These are phyloP conservation scores for Talaromyces borbonicus DNA, from an alignment of 495 filamentous ascomycete genomes.

Conservation along the genomic window DNA sequence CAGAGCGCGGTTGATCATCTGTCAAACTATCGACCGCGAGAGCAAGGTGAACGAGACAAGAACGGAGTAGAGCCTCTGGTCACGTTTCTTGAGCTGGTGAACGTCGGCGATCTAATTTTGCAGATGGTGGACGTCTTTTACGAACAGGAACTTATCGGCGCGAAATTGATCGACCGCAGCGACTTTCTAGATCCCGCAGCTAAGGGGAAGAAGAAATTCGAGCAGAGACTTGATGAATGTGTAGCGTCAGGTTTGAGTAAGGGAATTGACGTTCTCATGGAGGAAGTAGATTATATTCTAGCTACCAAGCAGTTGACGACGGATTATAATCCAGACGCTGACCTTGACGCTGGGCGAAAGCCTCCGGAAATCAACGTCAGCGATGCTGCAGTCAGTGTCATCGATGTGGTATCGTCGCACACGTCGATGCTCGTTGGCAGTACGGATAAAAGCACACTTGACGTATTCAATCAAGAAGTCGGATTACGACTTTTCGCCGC, in stretches of 20 bases:
- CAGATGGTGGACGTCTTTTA: slow-evolving; percentile 99
- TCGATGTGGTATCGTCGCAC: slow-evolving; percentile 78
- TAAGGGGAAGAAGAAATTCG: slow-evolving; percentile 95
- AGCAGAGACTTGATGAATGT: slow-evolving; percentile 96
- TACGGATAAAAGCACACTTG: slow-evolving; percentile 93
- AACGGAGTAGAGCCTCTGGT: slow-evolving; percentile 81
- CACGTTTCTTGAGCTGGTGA: slow-evolving; percentile 94
- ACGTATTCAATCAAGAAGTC: slow-evolving; percentile 98
- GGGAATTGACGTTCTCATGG: slow-evolving; percentile 96
- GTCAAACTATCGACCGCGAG: slow-evolving; percentile 80
- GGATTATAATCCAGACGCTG: slow-evolving; percentile 76
- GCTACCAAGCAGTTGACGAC: slow-evolving; percentile 78
- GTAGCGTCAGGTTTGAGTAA: slow-evolving; percentile 94
- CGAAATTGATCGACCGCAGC: slow-evolving; percentile 77
- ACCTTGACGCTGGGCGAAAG: slow-evolving; percentile 32
- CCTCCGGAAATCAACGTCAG: slow-evolving; percentile 73
- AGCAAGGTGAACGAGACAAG: slow-evolving; percentile 61
- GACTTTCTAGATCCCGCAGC: slow-evolving; percentile 89
- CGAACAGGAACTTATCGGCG: slow-evolving; percentile 78
- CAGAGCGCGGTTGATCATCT: slow-evolving; percentile 87
- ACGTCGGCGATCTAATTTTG: slow-evolving; percentile 94
- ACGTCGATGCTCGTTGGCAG: slow-evolving; percentile 85
- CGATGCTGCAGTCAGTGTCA: slow-evolving; percentile 63
- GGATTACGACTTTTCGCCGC: slow-evolving; percentile 83
- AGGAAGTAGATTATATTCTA: slow-evolving; percentile 92